Evolutionary conservation across 177 flowering plant species (phyloP), one percentile per base, ranked within the genome.

Genomic region (Telopea speciosissima): DNA sequence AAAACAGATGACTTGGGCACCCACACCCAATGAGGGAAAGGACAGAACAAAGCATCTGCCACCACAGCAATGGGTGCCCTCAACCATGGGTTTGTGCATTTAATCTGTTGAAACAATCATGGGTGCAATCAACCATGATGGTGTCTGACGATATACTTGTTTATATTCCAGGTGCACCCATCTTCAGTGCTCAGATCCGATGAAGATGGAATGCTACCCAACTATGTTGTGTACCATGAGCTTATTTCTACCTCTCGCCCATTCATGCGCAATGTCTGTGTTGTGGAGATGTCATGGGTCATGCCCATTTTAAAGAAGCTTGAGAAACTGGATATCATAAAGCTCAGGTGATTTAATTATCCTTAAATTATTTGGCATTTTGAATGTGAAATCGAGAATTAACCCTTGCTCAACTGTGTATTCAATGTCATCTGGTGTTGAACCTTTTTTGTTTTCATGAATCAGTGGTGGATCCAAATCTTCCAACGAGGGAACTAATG

Each of bases 141-240:
- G 7, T 8, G 1, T 74, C 24, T n/a, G 61, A 58, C 40, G 8
- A 65, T 62, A 8, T 28, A 62, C 71, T 31, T 65, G 1, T 54
- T 68, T 33, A 56, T 14, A 59, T 74, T 68, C 66, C 69, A 93
- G 96, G 99, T 94, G 69, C 99, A 95, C 80, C 99, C 99, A 54
- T 86, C 93, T 1, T 93, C 90, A 21, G 97, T 85, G 66, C 80
- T 93, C 62, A 78, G 77, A 76, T 28, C 86, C 42, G 98, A 93
- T 79, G 94, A 91, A 59, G 88, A 90, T 67, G 99, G 99, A 63
- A 66, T 73, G 73, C 72, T 85, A 58, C 85, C 93, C 58, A 67
- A 78, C 68, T 78, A 76, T 33, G 75, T 78, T 4, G 83, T 89
- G 67, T 89, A 85, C 72, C 91, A 89, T 63, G 93, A 89, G 77